A percentile compares a stretch with the other conserved stretches of the same genome.
Conservation (phyloP, 192 early-diverging fungal species). For the Podila verticillata region DNA sequence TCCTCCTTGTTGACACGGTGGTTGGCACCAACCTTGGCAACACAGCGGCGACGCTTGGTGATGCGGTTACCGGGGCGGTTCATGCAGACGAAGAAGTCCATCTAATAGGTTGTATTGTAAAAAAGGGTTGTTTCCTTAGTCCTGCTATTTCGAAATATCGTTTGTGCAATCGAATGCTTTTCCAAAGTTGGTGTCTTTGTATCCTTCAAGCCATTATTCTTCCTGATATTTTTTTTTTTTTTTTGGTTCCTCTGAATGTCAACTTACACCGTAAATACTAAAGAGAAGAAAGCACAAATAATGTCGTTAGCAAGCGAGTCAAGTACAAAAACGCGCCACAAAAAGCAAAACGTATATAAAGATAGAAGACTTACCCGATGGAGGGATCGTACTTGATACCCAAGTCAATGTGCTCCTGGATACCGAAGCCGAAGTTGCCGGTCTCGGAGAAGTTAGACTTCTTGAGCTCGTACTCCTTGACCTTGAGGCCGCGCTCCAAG, state of each 20-base stretch:
- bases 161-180: too few species aligned
- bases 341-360: too few species aligned
- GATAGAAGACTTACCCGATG: conserved; percentile 68
- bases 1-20: conserved; percentile 97
- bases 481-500: conserved; percentile 99
- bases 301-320: neutral
- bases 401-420: conserved; percentile 99
- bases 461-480: conserved; percentile 99
- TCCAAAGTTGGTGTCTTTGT: too few species aligned
- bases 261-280: conserved; percentile 61
- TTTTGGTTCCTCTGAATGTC: neutral
- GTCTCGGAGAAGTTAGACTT: conserved; percentile 95
- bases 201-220: too few species aligned
- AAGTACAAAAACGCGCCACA: neutral
- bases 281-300: neutral
- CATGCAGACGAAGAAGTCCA: conserved; percentile 99
- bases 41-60: conserved; percentile 90
- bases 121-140: too few species aligned
- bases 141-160: too few species aligned
- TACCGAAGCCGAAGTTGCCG: conserved; percentile 99
- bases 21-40: conserved; percentile 83
- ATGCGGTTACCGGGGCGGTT: conserved; percentile 97
- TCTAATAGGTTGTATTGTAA: conserved; percentile 31
- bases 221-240: too few species aligned
- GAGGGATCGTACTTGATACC: conserved; percentile 99